These are phyloP conservation scores for Aegle marmelos DNA, from an alignment of 345 rosid genomes.

Conservation along the genomic window DNA sequence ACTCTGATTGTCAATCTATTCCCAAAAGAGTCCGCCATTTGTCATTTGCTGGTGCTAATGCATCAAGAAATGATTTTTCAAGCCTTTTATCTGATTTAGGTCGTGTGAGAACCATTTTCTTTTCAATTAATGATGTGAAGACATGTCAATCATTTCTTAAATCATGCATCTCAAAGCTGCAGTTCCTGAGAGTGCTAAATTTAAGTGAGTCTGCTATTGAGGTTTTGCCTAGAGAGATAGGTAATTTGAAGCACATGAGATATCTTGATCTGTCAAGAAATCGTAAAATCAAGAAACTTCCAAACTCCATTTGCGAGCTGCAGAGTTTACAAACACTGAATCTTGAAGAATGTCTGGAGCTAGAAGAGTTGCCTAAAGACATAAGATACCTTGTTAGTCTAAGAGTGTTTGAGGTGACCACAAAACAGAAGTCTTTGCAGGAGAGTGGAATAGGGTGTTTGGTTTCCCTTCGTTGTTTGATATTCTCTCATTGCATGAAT, in stretches of 20 bases:
- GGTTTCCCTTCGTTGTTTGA: not conserved
- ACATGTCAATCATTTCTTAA: not conserved
- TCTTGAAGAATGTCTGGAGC: not conserved
- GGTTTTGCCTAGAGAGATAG: conserved; percentile 12
- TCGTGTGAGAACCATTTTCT: conserved; percentile 10
- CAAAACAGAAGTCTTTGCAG: not conserved
- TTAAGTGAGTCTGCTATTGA: not conserved
- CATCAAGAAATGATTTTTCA: not conserved
- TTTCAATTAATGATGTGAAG: not conserved
- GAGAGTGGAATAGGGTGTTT: not conserved
- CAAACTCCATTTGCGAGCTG: conserved; percentile 5
- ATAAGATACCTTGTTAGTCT: conserved; percentile 17
- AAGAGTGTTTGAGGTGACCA: conserved; percentile 1
- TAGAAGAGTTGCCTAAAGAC: conserved; percentile 8
- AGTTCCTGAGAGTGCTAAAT: conserved; percentile 9
- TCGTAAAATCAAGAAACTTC: not conserved
- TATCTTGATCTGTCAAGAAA: conserved; percentile 6
- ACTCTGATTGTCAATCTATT: too few relatives aligned
- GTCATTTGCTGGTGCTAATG: not conserved
- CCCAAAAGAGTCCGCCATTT: not conserved
- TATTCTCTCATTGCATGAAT: not conserved
- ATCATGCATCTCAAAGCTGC: not conserved
- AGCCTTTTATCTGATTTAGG: not conserved
- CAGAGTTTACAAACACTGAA: not conserved
- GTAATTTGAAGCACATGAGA: conserved; percentile 22